Percentiles rank a stretch among this genome's conserved stretches.
These are phyloP conservation scores for Fraxinus americana DNA, from an alignment of 257 asterid genomes.

Conservation along the genomic window DNA sequence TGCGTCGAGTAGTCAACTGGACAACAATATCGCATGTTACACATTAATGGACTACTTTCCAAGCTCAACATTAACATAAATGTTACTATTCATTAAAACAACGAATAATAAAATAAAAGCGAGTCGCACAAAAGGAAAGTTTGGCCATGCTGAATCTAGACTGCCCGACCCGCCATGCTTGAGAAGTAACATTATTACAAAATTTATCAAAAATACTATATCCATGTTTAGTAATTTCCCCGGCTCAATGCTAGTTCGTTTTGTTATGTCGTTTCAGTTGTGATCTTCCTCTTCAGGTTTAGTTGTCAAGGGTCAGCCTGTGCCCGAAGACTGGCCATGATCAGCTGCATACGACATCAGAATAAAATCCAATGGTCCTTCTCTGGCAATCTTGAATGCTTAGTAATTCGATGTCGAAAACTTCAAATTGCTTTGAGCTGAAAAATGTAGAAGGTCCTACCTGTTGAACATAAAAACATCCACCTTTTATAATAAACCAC, in stretches of 20 bases:
- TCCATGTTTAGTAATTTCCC: not conserved
- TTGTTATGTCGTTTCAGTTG: not conserved
- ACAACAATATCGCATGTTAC: no score
- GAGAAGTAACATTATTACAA: not conserved
- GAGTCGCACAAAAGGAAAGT: no score
- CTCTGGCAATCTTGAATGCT: conserved; percentile 86
- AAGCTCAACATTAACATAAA: no score
- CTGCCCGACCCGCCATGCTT: no score
- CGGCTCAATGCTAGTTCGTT: not conserved
- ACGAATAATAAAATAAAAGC: no score
- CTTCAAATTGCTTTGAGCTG: conserved; percentile 96
- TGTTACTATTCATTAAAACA: no score
- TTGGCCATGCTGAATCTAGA: no score
- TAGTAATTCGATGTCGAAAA: conserved; percentile 84
- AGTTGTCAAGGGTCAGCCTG: not conserved
- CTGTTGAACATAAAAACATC: conserved; percentile 39
- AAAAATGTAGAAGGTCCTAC: conserved; percentile 98
- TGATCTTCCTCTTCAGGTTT: not conserved
- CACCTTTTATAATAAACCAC: not conserved
- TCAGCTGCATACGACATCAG: conserved; percentile 88
- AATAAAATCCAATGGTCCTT: conserved; percentile 92
- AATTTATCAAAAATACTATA: not conserved
- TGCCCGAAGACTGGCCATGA: not conserved
- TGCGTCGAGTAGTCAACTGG: no score
- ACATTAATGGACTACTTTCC: no score